Evolutionary conservation across 1,284 basidiomycete genomes (phyloP).

Genomic region (Naganishia cerealis): DNA sequence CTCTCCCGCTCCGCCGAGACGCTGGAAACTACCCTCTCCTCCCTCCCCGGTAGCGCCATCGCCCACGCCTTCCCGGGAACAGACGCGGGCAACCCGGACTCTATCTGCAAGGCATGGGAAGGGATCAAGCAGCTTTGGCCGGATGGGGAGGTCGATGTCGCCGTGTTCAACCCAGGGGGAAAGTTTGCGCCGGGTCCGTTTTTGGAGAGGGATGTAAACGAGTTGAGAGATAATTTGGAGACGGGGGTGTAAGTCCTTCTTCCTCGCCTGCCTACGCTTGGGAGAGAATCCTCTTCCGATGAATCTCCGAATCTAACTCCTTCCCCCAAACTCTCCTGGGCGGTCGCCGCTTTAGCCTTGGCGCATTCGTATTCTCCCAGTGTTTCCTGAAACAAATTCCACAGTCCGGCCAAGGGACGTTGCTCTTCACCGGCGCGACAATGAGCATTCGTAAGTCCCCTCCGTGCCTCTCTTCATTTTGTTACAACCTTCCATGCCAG

Average conservation of each 20-base stretch:
- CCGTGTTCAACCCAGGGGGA: constrained; percentile 45
- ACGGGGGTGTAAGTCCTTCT: constrained; percentile 40
- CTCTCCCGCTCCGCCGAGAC: constrained; percentile 43
- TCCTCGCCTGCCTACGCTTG: neutral
- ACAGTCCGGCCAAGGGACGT: constrained; percentile 31
- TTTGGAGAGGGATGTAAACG: constrained; percentile 42
- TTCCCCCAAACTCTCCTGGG: too few relatives aligned
- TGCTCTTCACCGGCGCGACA: constrained; percentile 52
- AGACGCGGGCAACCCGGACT: constrained; percentile 39
- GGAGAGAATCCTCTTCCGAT: neutral
- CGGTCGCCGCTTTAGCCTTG: constrained; percentile 6
- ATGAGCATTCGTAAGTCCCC: constrained; percentile 42
- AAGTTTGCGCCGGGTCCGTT: constrained; percentile 42
- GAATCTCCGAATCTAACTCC: neutral
- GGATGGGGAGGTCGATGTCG: constrained; percentile 44
- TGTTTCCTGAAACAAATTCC: constrained; percentile 26
- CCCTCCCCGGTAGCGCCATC: constrained; percentile 36
- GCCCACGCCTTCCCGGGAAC: constrained; percentile 36
- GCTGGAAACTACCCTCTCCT: constrained; percentile 37
- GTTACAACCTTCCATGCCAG: too few relatives aligned
- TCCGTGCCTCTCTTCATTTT: neutral
- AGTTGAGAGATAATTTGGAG: constrained; percentile 41
- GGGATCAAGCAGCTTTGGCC: constrained; percentile 44
- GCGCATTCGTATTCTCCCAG: constrained; percentile 33
- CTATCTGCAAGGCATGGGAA: constrained; percentile 41